Evolutionary conservation across 83 land plant genomes (phyloP).

Genomic region (Larix sibirica): DNA sequence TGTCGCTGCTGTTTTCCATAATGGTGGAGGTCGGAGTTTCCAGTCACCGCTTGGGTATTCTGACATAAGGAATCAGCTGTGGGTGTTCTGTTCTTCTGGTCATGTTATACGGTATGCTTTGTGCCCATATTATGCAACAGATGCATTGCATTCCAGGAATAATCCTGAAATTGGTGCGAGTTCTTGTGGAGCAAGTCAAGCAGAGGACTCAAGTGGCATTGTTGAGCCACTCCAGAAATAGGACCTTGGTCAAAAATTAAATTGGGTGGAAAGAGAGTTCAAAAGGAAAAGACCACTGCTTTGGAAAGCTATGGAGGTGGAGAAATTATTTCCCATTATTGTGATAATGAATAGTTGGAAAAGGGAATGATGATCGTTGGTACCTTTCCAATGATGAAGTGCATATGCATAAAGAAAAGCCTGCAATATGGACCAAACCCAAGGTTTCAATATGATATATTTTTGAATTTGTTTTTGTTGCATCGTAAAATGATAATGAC

Average conservation of each 20-base stretch:
- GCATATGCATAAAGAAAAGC: slow-evolving; percentile 65
- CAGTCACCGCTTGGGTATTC: slow-evolving; percentile 26
- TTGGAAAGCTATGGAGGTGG: slow-evolving; percentile 20
- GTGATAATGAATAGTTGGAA: slow-evolving; percentile 4
- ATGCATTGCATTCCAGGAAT: slow-evolving; percentile 18
- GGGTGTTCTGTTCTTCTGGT: slow-evolving; percentile 89
- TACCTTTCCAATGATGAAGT: slow-evolving; percentile 94
- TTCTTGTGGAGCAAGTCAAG: slow-evolving; percentile 31
- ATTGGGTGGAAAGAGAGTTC: slow-evolving; percentile 58
- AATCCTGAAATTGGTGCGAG: slow-evolving; percentile 21
- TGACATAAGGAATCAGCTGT: slow-evolving; percentile 62
- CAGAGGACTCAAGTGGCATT: slow-evolving; percentile 44
- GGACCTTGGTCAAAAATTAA: slow-evolving; percentile 78
- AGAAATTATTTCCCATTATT: slow-evolving; percentile 19
- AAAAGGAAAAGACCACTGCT: slow-evolving; percentile 23
- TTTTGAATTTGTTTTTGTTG: neutral
- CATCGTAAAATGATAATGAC: neutral
- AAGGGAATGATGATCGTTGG: slow-evolving; percentile 53
- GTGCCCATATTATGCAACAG: slow-evolving; percentile 35
- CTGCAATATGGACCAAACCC: slow-evolving; percentile 85
- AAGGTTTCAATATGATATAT: slow-evolving; percentile 45
- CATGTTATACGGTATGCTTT: slow-evolving; percentile 76
- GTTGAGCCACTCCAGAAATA: slow-evolving; percentile 89
- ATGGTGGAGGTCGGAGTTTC: slow-evolving; percentile 41
- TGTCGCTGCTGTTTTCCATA: slow-evolving; percentile 91